Evolutionary conservation across 2,329 filamentous ascomycete species (phyloP), one percentile per base, ranked within the genome.

Genomic region (Fusarium buxicola): DNA sequence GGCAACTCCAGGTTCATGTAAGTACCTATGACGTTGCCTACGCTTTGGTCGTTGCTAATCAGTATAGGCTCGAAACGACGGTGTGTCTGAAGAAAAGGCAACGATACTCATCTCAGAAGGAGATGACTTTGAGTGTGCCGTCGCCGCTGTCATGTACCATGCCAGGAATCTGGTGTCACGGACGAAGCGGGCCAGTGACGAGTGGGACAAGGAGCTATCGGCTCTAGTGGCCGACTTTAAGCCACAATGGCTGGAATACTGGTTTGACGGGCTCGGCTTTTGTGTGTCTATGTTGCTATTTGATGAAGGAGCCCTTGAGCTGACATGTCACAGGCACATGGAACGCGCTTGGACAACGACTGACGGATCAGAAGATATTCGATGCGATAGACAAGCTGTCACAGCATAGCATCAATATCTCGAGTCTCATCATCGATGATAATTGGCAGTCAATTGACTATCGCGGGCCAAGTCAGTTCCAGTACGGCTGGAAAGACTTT

Each of bases 351-450:
- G 95, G 95, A 0, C 92, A 96, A 69, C 80, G 89, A 39, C 81
- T 99, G 30, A 95, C 89, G 0, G 91, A 94, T 58, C 82, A 92
- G 16, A 96, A 92, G 69, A 86, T 99, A 12, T 80, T 93, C 11
- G 76, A 87, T 35, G 92, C 94, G 2, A 80, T 98, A 1, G 86
- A 92, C 55, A 82, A 84, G 2, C 79, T 99, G 10, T 84, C 88
- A 5, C 80, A 87, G 27, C 84, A 91, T 53, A 85, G 89, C 1
- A 92, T 99, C 70, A 88, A 90, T 36, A 84, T 98, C 40, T 89
- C 88, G 1, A 96, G 89, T 70, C 82, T 99, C 3, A 97, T 98
- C 60, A 96, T 99, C 61, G 95, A 99, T 69, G 95, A 99, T 73
- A 96, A 96, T 69, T 99, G 95, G 95, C 94, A 97, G 75, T 86